Conservation (phyloP, 2,329 filamentous ascomycete genomes). For the Botrytis fabae region DNA sequence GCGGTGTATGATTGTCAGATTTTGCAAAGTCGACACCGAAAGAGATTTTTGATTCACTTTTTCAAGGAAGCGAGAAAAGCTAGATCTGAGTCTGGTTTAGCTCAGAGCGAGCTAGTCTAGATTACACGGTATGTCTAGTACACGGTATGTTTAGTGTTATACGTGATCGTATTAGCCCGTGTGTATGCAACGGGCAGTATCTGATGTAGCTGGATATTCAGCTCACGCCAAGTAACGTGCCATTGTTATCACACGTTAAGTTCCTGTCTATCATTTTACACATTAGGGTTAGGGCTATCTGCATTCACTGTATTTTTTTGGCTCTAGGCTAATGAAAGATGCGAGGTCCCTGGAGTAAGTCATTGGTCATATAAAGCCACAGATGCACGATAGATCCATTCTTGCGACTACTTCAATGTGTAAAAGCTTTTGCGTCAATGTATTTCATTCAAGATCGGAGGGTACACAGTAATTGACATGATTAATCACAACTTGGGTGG, state of each 20-base stretch:
- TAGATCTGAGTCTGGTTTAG: neutral
- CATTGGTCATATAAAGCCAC: neutral
- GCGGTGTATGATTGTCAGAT: neutral
- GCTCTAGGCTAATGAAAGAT: neutral
- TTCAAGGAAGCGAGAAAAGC: neutral
- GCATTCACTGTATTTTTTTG: neutral
- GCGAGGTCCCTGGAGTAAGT: neutral
- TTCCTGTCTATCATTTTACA: neutral
- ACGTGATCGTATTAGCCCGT: neutral
- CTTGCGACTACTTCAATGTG: neutral
- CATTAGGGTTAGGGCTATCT: neutral
- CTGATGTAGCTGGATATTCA: neutral
- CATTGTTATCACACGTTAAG: neutral
- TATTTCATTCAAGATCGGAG: neutral
- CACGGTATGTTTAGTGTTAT: neutral
- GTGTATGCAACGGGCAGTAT: neutral
- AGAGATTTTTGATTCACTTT: neutral
- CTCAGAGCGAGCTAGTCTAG: neutral
- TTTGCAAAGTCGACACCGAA: neutral
- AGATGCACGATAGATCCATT: neutral
- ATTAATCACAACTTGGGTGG: neutral
- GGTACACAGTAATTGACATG: neutral
- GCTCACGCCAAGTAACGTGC: neutral
- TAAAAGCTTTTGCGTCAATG: neutral
- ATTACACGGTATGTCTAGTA: no score